phyloP scores from a whole-genome alignment of 2,329 filamentous ascomycete species.

The Zasmidium citrigriseum region DNA sequence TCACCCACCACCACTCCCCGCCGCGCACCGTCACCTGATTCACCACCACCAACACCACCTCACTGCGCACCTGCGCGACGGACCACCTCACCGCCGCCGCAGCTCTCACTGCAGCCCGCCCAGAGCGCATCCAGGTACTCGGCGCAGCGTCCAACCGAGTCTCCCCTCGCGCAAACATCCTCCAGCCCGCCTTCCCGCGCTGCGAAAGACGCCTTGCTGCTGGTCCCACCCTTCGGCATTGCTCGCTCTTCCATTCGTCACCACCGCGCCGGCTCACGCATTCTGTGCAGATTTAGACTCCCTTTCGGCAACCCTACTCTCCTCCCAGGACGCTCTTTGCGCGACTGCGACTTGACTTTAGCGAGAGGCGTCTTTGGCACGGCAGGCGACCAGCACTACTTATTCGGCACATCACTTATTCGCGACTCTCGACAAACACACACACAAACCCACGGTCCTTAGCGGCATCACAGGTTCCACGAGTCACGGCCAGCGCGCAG shows the following conservation, averaged over 20 bases:
- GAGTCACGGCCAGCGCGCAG: conserved; percentile 14
- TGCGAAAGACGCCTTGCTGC: conserved; percentile 7
- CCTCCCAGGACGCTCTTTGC: conserved; percentile 18
- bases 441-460: conserved; percentile 16
- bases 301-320: conserved; percentile 15
- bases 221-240: conserved; percentile 13
- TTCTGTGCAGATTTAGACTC: conserved; percentile 23
- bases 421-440: not conserved
- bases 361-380: conserved; percentile 8
- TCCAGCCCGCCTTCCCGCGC: conserved; percentile 17
- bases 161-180: conserved; percentile 6
- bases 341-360: conserved; percentile 14
- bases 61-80: not conserved
- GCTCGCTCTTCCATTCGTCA: conserved; percentile 10
- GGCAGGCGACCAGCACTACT: conserved; percentile 5
- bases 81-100: not conserved
- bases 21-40: not conserved
- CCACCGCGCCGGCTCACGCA: conserved; percentile 20
- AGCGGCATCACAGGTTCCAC: not conserved
- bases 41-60: not conserved
- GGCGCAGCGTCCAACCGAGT: conserved; percentile 1
- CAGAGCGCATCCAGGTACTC: conserved; percentile 3
- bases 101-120: not conserved
- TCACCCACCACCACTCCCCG: not conserved
- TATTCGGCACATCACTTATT: conserved; percentile 6